These are phyloP conservation scores for Gleditsia sinensis DNA, from an alignment of 306 rosid species.

Conservation along the genomic window DNA sequence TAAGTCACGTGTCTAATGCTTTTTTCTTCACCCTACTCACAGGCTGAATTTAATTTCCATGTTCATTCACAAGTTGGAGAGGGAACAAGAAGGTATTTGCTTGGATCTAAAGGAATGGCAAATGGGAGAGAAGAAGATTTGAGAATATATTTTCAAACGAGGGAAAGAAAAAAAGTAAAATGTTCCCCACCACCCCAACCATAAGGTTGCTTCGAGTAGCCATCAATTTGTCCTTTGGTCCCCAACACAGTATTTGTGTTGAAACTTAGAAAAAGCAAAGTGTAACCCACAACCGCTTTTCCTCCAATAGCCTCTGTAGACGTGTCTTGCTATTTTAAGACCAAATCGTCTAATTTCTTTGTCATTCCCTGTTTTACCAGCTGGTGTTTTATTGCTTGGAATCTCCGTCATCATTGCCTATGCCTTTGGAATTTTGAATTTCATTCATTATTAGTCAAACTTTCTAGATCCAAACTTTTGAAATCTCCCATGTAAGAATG, in stretches of 20 bases:
- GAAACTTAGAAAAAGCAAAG: constrained; percentile 34
- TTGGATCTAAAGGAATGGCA: constrained; percentile 51
- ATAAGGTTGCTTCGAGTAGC: constrained; percentile 47
- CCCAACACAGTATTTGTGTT: constrained; percentile 30
- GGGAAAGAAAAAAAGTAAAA: constrained; percentile 35
- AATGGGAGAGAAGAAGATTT: constrained; percentile 23
- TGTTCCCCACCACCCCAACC: constrained; percentile 79
- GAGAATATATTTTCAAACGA: constrained; percentile 26
- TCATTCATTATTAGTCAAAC: constrained; percentile 47
- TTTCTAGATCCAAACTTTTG: constrained; percentile 29
- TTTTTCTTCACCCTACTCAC: constrained; percentile 9
- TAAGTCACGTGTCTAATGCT: constrained; percentile 30
- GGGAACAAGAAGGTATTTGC: constrained; percentile 41
- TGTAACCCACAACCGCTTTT: constrained; percentile 47
- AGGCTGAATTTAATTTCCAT: constrained; percentile 1
- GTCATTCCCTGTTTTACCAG: constrained; percentile 26
- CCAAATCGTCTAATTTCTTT: constrained; percentile 36
- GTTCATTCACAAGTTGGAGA: constrained; percentile 20
- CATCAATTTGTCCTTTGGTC: constrained; percentile 59
- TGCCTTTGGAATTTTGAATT: constrained; percentile 3
- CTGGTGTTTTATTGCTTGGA: constrained; percentile 40
- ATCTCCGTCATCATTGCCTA: constrained; percentile 39
- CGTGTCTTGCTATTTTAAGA: constrained; percentile 42
- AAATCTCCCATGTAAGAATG: constrained; percentile 39
- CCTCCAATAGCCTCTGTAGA: constrained; percentile 26